These are phyloP conservation scores for Astrothelium macrocarpum DNA, from an alignment of 495 filamentous ascomycete species.

Conservation along the genomic window DNA sequence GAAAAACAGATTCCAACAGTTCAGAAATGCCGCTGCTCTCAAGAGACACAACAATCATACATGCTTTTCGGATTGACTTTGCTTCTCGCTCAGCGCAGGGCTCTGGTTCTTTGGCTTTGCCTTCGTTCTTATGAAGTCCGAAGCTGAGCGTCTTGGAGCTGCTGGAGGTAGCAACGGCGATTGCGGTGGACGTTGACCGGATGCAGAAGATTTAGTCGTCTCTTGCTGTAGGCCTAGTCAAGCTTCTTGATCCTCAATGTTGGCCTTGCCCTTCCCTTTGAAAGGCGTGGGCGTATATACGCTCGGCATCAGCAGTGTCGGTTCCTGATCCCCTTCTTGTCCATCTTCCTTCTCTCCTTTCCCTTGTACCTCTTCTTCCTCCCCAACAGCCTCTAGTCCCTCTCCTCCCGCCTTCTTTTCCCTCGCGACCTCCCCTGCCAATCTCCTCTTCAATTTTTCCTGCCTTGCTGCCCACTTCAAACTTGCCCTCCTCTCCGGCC, in stretches of 20 bases:
- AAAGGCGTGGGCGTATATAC: neutral
- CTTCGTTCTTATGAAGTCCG: neutral
- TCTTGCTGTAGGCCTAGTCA: neutral
- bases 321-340: neutral
- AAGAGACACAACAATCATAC: too few relatives aligned
- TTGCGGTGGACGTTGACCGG: neutral
- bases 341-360: neutral
- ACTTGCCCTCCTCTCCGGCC: neutral
- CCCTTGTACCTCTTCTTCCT: neutral
- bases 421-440: neutral
- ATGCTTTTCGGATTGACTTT: too few relatives aligned
- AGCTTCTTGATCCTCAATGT: neutral
- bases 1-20: too few relatives aligned
- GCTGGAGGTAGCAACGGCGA: neutral
- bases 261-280: neutral
- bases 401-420: neutral
- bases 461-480: neutral
- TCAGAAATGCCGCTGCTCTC: too few relatives aligned
- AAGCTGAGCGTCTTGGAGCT: neutral
- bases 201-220: neutral
- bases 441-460: neutral
- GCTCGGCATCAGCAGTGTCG: neutral
- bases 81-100: too few relatives aligned
- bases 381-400: neutral
- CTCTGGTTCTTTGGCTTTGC: too few relatives aligned